Base-by-base conservation (phyloP, 257 asterid genomes). In the Fraxinus anomala region DNA sequence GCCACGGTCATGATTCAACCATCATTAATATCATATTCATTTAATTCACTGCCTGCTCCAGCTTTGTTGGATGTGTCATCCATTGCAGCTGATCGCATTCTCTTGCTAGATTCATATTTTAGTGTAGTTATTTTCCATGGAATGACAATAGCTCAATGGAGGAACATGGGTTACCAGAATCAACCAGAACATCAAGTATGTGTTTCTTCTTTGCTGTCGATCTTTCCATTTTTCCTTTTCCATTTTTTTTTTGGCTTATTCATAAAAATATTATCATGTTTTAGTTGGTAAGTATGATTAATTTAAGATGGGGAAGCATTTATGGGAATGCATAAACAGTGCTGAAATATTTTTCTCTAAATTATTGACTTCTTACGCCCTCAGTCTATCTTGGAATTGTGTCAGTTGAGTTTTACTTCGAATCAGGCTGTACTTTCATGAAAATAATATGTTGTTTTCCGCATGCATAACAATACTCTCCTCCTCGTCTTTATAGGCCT, bases 1-100 rank as follows among this genome's bases (percentile, higher is more conserved):
- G 93, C 97, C 51, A 94, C 91, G 49, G 97, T 96, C 85, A 96
- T 96, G 99, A 96, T 96, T 86, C 99, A 96, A 75, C 98, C 99
- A 19, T 93, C 98, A 54, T 68, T 96, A 66, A 88, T 91, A 82
- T 90, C 98, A 71, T 96, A 90, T 85, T 91, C 94, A 28, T 96
- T 96, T 85, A 85, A 88, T 84, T 88, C 98, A 73, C 84, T 90
- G 78, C 99, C 99, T 68, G 88, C 87, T 33, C 98, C 99, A 73
- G 99, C 91, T 84, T 88, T 96, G 82, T 84, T 96, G 75, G 98
- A 96, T 74, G 99, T 96, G 78, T 90, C 89, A 70, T 96, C 98
- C 77, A 93, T 96, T 77, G 85, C 92, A 54, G 92, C 98, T 7
- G 99, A 96, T 82, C 96, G 96, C 80, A 93, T 92, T 87, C 96